These are phyloP conservation scores for Clarireedia monteithiana DNA, from an alignment of 2,329 filamentous ascomycete genomes.

Conservation along the genomic window DNA sequence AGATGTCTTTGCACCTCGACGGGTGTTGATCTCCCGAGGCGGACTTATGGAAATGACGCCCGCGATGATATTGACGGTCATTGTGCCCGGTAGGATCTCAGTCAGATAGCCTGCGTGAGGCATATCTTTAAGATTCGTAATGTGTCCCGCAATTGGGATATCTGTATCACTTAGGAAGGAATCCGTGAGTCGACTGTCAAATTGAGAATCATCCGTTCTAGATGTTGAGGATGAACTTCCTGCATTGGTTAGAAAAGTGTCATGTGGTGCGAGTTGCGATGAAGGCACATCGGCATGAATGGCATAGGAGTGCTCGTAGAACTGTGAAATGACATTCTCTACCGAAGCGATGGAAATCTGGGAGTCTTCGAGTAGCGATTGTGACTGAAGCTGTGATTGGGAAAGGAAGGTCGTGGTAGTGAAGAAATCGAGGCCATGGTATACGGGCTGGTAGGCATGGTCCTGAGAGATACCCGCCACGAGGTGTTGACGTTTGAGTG, in stretches of 20 bases:
- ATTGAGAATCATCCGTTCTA: constrained; percentile 22
- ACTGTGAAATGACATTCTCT: constrained; percentile 46
- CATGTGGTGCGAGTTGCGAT: constrained; percentile 41
- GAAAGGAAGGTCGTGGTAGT: constrained; percentile 30
- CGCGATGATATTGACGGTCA: constrained; percentile 75
- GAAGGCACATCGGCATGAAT: constrained; percentile 59
- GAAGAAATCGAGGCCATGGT: constrained; percentile 37
- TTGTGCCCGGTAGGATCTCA: constrained; percentile 67
- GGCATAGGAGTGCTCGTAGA: constrained; percentile 72
- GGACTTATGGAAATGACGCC: constrained; percentile 67
- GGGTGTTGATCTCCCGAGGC: constrained; percentile 59
- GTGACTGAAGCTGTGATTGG: background rate
- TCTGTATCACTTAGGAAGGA: constrained; percentile 2
- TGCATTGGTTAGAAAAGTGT: constrained; percentile 28
- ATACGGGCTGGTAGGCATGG: constrained; percentile 30
- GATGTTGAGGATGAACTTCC: constrained; percentile 31
- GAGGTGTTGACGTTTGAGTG: constrained; percentile 39
- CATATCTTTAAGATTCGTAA: constrained; percentile 61
- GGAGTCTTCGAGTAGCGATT: background rate
- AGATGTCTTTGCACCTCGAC: constrained; percentile 52
- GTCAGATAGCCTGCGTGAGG: constrained; percentile 59
- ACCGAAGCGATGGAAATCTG: constrained; percentile 4
- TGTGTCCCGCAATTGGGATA: constrained; percentile 28
- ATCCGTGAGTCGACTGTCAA: background rate
- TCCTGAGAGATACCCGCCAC: constrained; percentile 44